A percentile compares a stretch with the other conserved stretches of the same genome.
Conservation (phyloP, 495 filamentous ascomycete species). For the Immersiella caudata region DNA sequence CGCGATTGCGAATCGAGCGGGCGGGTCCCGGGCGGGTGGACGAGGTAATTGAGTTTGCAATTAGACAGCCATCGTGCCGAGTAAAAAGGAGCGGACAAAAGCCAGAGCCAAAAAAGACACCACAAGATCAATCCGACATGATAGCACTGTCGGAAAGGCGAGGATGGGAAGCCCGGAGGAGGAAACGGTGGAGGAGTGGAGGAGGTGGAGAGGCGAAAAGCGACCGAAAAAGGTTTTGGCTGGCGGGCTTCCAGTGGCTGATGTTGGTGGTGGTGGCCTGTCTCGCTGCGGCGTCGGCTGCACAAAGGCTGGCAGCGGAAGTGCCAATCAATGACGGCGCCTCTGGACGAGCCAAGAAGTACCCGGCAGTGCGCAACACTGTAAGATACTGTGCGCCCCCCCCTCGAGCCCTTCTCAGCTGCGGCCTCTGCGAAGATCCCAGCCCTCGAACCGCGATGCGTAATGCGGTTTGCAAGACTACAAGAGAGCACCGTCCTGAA, state of each 20-base stretch:
- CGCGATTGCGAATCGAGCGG: constrained; percentile 21
- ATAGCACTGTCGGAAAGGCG: constrained; percentile 3
- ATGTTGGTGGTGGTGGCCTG: constrained; percentile 27
- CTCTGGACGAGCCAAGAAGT: constrained; percentile 10
- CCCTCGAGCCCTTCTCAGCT: constrained; percentile 10
- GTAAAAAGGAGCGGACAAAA: constrained; percentile 5
- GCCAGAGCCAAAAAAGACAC: background rate
- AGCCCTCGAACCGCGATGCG: background rate
- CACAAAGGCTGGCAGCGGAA: constrained; percentile 23
- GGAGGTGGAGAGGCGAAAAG: constrained; percentile 21
- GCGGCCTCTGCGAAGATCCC: background rate
- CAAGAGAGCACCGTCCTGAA: background rate
- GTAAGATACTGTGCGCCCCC: constrained; percentile 1
- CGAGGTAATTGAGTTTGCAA: constrained; percentile 26
- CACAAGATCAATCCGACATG: constrained; percentile 12
- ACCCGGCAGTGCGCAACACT: constrained; percentile 5
- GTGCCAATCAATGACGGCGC: constrained; percentile 11
- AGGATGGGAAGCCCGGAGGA: background rate
- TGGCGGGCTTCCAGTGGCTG: constrained; percentile 22
- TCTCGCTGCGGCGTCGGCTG: constrained; percentile 31
- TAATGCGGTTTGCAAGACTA: background rate
- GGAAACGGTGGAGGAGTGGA: constrained; percentile 3
- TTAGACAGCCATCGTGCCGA: constrained; percentile 29
- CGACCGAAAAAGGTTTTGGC: constrained; percentile 24
- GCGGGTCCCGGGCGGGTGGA: constrained; percentile 9